Conservation (phyloP, 2,329 filamentous ascomycete genomes). For the Colletotrichum aenigma region DNA sequence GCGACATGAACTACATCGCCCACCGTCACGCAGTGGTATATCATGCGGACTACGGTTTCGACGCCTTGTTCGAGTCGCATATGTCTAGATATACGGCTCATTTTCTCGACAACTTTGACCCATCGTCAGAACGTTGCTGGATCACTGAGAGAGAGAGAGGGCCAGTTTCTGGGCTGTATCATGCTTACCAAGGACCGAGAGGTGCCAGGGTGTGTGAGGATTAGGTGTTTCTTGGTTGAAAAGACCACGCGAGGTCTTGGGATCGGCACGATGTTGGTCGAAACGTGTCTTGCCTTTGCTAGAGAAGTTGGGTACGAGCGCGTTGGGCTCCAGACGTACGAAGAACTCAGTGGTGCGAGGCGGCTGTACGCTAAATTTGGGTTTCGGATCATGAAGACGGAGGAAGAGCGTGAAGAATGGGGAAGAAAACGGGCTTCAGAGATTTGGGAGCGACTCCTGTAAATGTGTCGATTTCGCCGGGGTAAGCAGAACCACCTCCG, state of each 20-base stretch:
- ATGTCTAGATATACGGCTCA: constrained; percentile 25
- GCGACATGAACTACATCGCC: constrained; percentile 27
- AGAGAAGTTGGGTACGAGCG: constrained; percentile 19
- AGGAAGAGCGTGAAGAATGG: neutral
- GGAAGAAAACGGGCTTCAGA: neutral
- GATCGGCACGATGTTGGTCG: constrained; percentile 19
- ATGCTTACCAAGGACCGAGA: constrained; percentile 22
- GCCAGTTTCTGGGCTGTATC: constrained; percentile 27
- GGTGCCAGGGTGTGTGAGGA: constrained; percentile 17
- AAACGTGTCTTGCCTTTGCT: constrained; percentile 23
- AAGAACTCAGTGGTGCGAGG: constrained; percentile 16
- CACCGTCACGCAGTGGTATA: constrained; percentile 27
- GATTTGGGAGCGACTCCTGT: neutral
- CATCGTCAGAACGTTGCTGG: constrained; percentile 27
- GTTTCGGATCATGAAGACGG: constrained; percentile 3
- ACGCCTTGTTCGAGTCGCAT: constrained; percentile 23
- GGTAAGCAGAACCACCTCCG: neutral
- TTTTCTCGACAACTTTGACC: constrained; percentile 27
- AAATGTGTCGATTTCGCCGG: neutral
- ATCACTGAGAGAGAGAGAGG: constrained; percentile 28
- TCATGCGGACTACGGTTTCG: constrained; percentile 20
- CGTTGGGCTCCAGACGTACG: constrained; percentile 23
- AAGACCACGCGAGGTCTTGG: constrained; percentile 22
- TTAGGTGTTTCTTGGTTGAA: constrained; percentile 29
- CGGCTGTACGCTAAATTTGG: constrained; percentile 24